Evolutionary conservation across 495 filamentous ascomycete genomes (phyloP).

Genomic region (Aspergillus hancockii): DNA sequence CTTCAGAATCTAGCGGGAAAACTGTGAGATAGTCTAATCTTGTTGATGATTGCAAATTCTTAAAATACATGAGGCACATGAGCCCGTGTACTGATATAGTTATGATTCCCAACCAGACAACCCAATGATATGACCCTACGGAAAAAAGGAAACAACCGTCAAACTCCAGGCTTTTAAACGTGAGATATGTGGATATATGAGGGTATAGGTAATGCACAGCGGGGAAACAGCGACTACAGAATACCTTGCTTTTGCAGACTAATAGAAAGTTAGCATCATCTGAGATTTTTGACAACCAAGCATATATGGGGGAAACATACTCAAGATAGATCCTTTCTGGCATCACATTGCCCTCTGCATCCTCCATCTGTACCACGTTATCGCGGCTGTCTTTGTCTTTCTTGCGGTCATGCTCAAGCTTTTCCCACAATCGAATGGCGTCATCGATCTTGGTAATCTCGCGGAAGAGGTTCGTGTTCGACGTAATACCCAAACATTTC

Average conservation of each 20-base stretch:
- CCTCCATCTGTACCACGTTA: conserved; percentile 96
- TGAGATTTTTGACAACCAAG: background rate
- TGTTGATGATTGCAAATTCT: conserved; percentile 9
- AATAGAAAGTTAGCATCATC: conserved; percentile 26
- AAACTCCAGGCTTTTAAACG: conserved; percentile 37
- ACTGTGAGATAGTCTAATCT: conserved; percentile 8
- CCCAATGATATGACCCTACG: conserved; percentile 17
- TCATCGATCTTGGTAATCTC: conserved; percentile 93
- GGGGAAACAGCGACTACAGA: conserved; percentile 24
- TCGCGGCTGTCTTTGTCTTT: conserved; percentile 72
- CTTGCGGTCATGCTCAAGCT: conserved; percentile 84
- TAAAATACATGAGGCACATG: conserved; percentile 25
- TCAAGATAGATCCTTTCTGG: conserved; percentile 96
- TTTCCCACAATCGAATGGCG: conserved; percentile 86
- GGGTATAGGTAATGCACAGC: conserved; percentile 5
- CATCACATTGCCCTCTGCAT: conserved; percentile 97
- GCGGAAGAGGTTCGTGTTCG: conserved; percentile 83
- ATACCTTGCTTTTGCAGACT: conserved; percentile 61
- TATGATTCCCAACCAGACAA: conserved; percentile 20
- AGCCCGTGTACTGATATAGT: conserved; percentile 12
- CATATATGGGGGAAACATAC: conserved; percentile 32
- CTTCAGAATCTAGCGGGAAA: background rate
- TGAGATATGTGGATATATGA: conserved; percentile 16
- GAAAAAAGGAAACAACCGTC: conserved; percentile 26
- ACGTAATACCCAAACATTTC: conserved; percentile 87